Evolutionary conservation across 495 filamentous ascomycete species (phyloP), one percentile per base, ranked within the genome.

Genomic region (Penicillium angulare): DNA sequence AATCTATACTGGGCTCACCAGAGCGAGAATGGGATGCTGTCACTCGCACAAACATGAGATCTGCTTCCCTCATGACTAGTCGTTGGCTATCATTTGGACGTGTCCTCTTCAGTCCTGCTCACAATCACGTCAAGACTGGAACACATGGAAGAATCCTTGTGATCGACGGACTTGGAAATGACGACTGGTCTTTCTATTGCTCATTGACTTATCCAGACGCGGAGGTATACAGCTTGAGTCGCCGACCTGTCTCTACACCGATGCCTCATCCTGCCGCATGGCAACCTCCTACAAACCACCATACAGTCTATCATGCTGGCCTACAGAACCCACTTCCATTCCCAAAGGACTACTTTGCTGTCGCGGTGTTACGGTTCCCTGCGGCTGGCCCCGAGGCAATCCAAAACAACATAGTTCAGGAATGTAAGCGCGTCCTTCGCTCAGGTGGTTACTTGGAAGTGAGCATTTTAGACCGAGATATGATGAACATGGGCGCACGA

Each of bases 181-280:
- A 93, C 57, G 95, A 99, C 66, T 99, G 95, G 95, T 96, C 92
- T 3, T 97, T 95, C 70, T 98, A 96, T 66, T 92, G 88, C 42
- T 90, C 93, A 12, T 79, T 96, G 63, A 95, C 91, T 2, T 97
- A 98, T 56, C 88, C 89, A 1, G 79, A 79, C 23, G 88, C 89
- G 0, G 87, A 85, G 16, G 85, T 98, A 50, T 96, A 95, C 76
- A 95, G 89, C 60, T 78, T 63, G 22, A 72, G 63, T 47, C 65
- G 66, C 16, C 64, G 64, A 7, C 63, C 66, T 18, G 58, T 67
- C 15, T 63, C 65, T 2, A 60, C 71, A 22, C 49, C 59, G 17
- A 59, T 62, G 43, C 65, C 64, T 32, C 65, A 76, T 51, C 63
- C 71, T 21, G 67, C 65, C 47, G 70, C 73, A 44, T 74, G 68